phyloP scores from a whole-genome alignment of 108 stramenopile genomes.

The Skeletonema marinoi region DNA sequence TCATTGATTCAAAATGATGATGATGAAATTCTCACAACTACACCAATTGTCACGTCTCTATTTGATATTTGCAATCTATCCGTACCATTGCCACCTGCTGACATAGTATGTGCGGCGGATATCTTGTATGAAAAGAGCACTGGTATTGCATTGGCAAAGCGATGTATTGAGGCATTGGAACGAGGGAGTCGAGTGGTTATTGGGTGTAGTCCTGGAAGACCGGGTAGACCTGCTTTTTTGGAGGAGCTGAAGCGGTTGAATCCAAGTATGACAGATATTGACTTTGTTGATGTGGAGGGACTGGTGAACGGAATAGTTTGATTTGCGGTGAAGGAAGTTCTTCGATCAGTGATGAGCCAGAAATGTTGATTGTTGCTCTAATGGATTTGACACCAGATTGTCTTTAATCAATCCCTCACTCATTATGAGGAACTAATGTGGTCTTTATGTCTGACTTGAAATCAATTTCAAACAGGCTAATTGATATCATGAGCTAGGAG shows the following conservation, averaged over 20 bases:
- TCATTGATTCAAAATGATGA: neutral
- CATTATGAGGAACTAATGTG: too few relatives aligned
- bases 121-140: conserved; percentile 74
- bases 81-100: conserved; percentile 36
- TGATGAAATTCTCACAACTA: neutral
- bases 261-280: conserved; percentile 19
- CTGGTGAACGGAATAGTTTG: conserved; percentile 21
- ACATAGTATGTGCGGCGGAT: conserved; percentile 67
- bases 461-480: too few relatives aligned
- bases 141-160: conserved; percentile 60
- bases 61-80: conserved; percentile 57
- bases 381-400: neutral
- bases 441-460: too few relatives aligned
- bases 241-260: conserved; percentile 40
- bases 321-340: neutral
- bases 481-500: too few relatives aligned
- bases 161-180: conserved; percentile 55
- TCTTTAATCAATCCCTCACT: neutral
- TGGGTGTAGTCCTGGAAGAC: conserved; percentile 60
- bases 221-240: conserved; percentile 67
- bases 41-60: conserved; percentile 25
- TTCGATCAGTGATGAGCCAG: neutral
- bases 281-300: conserved; percentile 51
- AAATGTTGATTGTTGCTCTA: neutral
- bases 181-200: conserved; percentile 55